Evolutionary conservation across 2,329 filamentous ascomycete genomes (phyloP).

Genomic region (Lojkania enalia): DNA sequence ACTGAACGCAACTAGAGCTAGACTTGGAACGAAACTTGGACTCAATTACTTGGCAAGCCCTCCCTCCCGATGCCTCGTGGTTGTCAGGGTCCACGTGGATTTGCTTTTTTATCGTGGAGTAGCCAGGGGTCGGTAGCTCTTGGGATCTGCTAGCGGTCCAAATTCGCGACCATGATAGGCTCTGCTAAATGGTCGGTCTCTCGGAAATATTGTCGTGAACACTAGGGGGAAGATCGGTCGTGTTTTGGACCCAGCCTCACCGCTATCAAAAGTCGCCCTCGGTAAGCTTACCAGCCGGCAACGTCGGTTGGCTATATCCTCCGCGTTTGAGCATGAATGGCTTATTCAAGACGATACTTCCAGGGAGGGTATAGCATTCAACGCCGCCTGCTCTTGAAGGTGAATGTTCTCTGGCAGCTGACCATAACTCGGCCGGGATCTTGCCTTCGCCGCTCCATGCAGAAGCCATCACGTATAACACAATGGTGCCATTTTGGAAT

Average conservation of each 20-base stretch:
- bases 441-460: conserved; percentile 10
- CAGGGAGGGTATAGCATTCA: neutral
- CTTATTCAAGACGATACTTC: neutral
- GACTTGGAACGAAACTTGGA: neutral
- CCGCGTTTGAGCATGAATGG: neutral
- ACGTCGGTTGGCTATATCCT: conserved; percentile 13
- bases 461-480: neutral
- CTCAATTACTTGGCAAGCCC: neutral
- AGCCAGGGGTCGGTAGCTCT: neutral
- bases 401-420: conserved; percentile 14
- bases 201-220: conserved; percentile 12
- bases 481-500: conserved; percentile 14
- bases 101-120: conserved; percentile 9
- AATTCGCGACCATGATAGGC: conserved; percentile 6
- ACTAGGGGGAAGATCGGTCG: neutral
- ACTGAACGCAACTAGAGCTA: too few species aligned
- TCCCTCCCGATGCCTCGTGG: conserved; percentile 8
- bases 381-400: conserved; percentile 7
- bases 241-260: conserved; percentile 9
- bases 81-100: conserved; percentile 10
- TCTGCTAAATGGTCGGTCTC: conserved; percentile 5
- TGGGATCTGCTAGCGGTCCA: neutral
- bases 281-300: conserved; percentile 3
- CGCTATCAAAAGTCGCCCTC: conserved; percentile 3
- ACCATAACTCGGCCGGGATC: conserved; percentile 8